Percentiles rank a stretch among this genome's conserved stretches.
phyloP scores from a whole-genome alignment of 345 rosid genomes.

The Passiflora organensis region DNA sequence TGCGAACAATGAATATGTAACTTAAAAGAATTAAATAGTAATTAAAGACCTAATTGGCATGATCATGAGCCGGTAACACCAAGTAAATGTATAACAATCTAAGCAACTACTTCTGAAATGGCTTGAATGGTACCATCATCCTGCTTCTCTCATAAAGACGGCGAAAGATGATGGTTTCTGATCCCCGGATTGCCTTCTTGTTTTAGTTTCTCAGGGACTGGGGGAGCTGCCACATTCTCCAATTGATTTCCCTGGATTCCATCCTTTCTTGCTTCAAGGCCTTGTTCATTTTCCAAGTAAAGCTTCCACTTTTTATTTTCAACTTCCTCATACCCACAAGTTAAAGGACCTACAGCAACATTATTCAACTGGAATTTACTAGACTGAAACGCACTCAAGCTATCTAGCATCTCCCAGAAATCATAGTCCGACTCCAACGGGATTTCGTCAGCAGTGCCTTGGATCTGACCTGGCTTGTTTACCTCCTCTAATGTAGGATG shows the following conservation, averaged over 20 bases:
- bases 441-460: slow-evolving; percentile 20
- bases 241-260: neutral
- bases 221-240: neutral
- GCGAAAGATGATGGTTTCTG: slow-evolving; percentile 8
- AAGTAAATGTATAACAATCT: neutral
- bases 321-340: slow-evolving; percentile 16
- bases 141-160: slow-evolving; percentile 2
- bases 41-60: too few species aligned
- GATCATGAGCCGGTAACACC: neutral
- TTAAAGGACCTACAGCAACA: slow-evolving; percentile 20
- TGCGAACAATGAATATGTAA: too few species aligned
- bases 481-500: slow-evolving; percentile 42
- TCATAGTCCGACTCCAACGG: slow-evolving; percentile 57
- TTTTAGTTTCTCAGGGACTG: slow-evolving; percentile 4
- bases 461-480: slow-evolving; percentile 41
- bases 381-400: slow-evolving; percentile 28
- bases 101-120: too few species aligned
- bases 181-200: neutral
- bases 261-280: slow-evolving; percentile 33
- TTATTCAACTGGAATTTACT: slow-evolving; percentile 11
- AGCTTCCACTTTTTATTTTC: slow-evolving; percentile 54
- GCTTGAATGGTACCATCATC: neutral
- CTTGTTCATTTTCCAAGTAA: slow-evolving; percentile 63
- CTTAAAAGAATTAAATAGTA: too few species aligned
- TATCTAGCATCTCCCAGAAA: slow-evolving; percentile 67